Percentiles rank a stretch among this genome's conserved stretches.
phyloP scores from a whole-genome alignment of 768 basidiomycete genomes.

The Tylopilus plumbeoviolaceoides region DNA sequence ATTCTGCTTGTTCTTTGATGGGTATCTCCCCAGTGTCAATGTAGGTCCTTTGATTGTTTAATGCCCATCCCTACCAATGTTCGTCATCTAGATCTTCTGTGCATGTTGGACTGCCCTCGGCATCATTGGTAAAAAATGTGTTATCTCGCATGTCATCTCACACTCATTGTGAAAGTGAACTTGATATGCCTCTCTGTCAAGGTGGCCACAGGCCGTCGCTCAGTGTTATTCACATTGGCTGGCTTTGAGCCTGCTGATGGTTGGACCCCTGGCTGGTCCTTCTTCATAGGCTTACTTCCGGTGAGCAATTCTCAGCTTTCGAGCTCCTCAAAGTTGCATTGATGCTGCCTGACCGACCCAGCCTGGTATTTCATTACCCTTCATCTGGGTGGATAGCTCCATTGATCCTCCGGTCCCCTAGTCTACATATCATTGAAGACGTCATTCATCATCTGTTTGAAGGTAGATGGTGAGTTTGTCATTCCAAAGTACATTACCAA shows the following conservation, averaged over 20 bases:
- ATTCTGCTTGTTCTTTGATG: conserved; percentile 56
- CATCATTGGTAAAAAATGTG: conserved; percentile 38
- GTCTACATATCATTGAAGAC: too few relatives aligned
- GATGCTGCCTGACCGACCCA: too few relatives aligned
- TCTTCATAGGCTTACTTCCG: conserved; percentile 61
- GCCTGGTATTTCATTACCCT: too few relatives aligned
- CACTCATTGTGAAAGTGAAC: conserved; percentile 40
- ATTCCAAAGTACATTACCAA: too few relatives aligned
- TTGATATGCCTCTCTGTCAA: conserved; percentile 54
- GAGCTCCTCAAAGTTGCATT: background rate
- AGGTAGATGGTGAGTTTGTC: too few relatives aligned
- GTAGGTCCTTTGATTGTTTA: conserved; percentile 25
- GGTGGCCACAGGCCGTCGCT: conserved; percentile 50
- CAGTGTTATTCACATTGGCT: conserved; percentile 52
- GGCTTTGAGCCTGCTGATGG: conserved; percentile 62
- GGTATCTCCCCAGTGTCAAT: conserved; percentile 45
- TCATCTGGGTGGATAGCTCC: too few relatives aligned
- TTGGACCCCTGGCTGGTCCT: conserved; percentile 65
- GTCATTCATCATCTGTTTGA: too few relatives aligned
- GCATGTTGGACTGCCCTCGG: conserved; percentile 62
- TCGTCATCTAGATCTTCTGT: conserved; percentile 46
- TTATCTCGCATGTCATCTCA: conserved; percentile 7
- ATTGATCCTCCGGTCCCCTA: too few relatives aligned
- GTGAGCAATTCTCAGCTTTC: conserved; percentile 30
- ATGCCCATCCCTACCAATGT: too few relatives aligned